A percentile compares a stretch with the other conserved stretches of the same genome.
Evolutionary conservation across 1,139 yeast species (phyloP).

Genomic region (Yamadazyma siamensis): DNA sequence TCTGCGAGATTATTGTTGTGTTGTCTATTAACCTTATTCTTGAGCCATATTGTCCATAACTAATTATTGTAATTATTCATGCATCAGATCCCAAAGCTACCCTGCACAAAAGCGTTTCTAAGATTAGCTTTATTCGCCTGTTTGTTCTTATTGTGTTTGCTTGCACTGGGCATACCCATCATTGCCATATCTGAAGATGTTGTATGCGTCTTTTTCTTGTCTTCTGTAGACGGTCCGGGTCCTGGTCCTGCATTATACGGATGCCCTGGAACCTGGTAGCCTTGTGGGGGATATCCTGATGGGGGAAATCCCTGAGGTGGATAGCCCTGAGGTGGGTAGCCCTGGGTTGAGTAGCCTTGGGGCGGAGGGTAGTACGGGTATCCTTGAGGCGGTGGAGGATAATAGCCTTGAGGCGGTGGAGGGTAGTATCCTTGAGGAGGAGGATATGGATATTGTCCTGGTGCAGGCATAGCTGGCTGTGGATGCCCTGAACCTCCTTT

Average conservation of each 20-base stretch:
- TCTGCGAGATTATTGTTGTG: no score
- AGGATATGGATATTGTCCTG: no score
- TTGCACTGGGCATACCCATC: slow-evolving; percentile 37
- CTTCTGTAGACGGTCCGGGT: slow-evolving; percentile 5
- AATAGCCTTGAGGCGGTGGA: slow-evolving; percentile 12
- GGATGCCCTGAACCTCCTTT: no score
- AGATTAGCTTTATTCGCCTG: slow-evolving; percentile 35
- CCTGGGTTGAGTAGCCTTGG: slow-evolving; percentile 8
- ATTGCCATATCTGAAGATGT: slow-evolving; percentile 27
- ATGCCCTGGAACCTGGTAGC: slow-evolving; percentile 13
- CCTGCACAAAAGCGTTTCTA: slow-evolving; percentile 41
- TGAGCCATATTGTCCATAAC: no score
- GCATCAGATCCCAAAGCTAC: slow-evolving; percentile 39
- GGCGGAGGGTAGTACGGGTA: slow-evolving; percentile 14
- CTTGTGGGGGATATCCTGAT: slow-evolving; percentile 7
- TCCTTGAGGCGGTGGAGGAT: slow-evolving; percentile 14
- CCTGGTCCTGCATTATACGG: slow-evolving; percentile 11
- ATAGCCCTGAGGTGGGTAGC: slow-evolving; percentile 14
- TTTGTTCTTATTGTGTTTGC: slow-evolving; percentile 32
- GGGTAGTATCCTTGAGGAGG: slow-evolving; percentile 9
- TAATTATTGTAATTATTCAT: no score
- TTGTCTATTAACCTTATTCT: no score
- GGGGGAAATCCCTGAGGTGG: slow-evolving; percentile 7
- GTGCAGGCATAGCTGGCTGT: no score
- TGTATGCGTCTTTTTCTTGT: slow-evolving; percentile 4